Conservation (phyloP, 1,284 basidiomycete species). For the Fomes fomentarius region DNA sequence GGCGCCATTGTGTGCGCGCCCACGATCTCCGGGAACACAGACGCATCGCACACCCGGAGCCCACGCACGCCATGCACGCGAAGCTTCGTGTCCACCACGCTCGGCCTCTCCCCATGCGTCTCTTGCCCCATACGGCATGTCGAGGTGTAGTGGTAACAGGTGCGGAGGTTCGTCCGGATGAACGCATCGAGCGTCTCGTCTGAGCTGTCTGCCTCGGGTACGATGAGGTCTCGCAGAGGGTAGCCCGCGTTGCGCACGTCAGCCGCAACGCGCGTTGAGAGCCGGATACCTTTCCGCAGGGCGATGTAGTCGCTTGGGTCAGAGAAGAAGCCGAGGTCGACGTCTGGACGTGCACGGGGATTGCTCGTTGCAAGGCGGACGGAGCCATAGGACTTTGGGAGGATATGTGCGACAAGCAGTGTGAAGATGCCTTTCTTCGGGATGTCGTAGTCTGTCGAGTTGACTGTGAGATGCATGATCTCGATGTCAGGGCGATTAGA, state of each 20-base stretch:
- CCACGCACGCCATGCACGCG: constrained; percentile 49
- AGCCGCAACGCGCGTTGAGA: constrained; percentile 33
- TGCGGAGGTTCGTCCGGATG: constrained; percentile 29
- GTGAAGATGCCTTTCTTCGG: constrained; percentile 30
- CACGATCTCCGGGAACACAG: constrained; percentile 41
- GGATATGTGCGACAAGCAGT: constrained; percentile 34
- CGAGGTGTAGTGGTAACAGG: constrained; percentile 41
- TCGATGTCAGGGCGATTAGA: constrained; percentile 39
- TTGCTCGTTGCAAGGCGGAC: constrained; percentile 37
- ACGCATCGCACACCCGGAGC: constrained; percentile 44
- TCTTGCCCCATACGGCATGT: constrained; percentile 44
- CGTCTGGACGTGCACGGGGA: constrained; percentile 34
- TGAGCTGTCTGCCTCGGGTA: constrained; percentile 33
- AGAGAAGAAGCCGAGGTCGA: constrained; percentile 37
- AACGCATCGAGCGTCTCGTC: constrained; percentile 33
- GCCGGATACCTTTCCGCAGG: constrained; percentile 29
- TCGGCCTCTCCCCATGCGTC: constrained; percentile 29
- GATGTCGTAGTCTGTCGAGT: constrained; percentile 22
- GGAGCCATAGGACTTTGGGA: constrained; percentile 37
- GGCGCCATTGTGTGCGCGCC: constrained; percentile 41
- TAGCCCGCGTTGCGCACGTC: constrained; percentile 36
- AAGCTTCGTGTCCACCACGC: constrained; percentile 54
- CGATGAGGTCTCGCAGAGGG: constrained; percentile 32
- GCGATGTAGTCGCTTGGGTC: constrained; percentile 29
- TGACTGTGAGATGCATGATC: constrained; percentile 34